A percentile compares a stretch with the other conserved stretches of the same genome.
These are phyloP conservation scores for Amaranthus tricolor DNA, from an alignment of 179 eudicot genomes.

Conservation along the genomic window DNA sequence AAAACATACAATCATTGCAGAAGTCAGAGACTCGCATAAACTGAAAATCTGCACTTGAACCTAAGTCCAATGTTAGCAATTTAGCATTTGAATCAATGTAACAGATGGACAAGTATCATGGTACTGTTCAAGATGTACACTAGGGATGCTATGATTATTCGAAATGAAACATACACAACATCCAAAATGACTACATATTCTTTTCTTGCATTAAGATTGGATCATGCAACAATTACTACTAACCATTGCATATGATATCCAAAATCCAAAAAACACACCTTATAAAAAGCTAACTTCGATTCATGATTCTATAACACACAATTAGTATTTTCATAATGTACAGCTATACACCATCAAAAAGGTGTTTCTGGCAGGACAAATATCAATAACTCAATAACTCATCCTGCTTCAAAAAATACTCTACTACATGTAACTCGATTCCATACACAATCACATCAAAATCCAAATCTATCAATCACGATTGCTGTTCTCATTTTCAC, in stretches of 20 bases:
- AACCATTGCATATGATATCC: background rate
- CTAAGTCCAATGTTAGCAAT: background rate
- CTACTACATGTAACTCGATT: background rate
- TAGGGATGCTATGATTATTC: background rate
- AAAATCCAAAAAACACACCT: too few relatives aligned
- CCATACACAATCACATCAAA: background rate
- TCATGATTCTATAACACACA: background rate
- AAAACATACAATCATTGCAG: background rate
- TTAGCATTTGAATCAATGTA: background rate
- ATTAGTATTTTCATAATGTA: background rate
- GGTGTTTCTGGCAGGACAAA: background rate
- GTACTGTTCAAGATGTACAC: background rate
- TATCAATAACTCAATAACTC: background rate
- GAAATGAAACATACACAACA: background rate
- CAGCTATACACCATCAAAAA: background rate
- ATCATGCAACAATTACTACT: background rate
- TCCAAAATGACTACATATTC: background rate
- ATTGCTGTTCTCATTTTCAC: background rate
- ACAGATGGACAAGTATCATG: background rate
- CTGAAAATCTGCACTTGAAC: background rate
- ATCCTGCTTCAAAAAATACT: background rate
- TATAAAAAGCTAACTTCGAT: background rate
- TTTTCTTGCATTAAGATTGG: background rate
- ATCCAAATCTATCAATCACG: background rate
- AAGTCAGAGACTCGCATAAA: background rate